These are phyloP conservation scores for Thymus mandschuricus DNA, from an alignment of 257 asterid species.

Conservation along the genomic window DNA sequence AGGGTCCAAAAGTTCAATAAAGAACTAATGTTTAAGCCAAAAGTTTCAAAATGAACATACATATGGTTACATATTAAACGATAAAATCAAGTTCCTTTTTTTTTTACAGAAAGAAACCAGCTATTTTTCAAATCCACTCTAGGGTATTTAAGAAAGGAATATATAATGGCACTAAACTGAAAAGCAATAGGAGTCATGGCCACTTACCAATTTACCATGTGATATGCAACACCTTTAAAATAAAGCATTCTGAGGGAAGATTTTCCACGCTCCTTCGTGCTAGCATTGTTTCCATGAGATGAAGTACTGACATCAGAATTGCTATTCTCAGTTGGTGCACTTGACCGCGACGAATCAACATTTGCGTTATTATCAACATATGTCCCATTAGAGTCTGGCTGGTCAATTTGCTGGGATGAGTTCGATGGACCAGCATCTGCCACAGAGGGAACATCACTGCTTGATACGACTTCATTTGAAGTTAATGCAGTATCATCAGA, in stretches of 20 bases:
- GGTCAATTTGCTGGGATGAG: slow-evolving; percentile 44
- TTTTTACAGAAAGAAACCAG: background rate
- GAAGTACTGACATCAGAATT: slow-evolving; percentile 66
- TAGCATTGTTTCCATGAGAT: slow-evolving; percentile 56
- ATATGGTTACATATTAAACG: background rate
- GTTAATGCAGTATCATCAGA: slow-evolving; percentile 43
- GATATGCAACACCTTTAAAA: slow-evolving; percentile 83
- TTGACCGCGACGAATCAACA: slow-evolving; percentile 41
- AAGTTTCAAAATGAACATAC: background rate
- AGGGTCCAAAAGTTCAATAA: no score
- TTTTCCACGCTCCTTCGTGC: slow-evolving; percentile 68
- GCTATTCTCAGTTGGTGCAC: slow-evolving; percentile 49
- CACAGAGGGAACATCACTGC: slow-evolving; percentile 48
- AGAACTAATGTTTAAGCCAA: background rate
- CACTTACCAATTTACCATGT: slow-evolving; percentile 98
- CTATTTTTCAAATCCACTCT: background rate
- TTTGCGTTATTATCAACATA: slow-evolving; percentile 44
- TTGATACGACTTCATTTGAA: slow-evolving; percentile 39
- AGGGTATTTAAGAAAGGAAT: slow-evolving; percentile 11
- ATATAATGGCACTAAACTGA: slow-evolving; percentile 15
- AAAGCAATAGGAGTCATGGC: slow-evolving; percentile 29
- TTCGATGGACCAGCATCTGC: slow-evolving; percentile 48
- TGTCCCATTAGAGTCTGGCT: slow-evolving; percentile 56
- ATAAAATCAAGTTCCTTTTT: background rate
- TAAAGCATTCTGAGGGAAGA: slow-evolving; percentile 69